Percentiles rank a stretch among this genome's conserved stretches.
Evolutionary conservation across 2,329 filamentous ascomycete species (phyloP).

Genomic region (Phialemonium atrogriseum): DNA sequence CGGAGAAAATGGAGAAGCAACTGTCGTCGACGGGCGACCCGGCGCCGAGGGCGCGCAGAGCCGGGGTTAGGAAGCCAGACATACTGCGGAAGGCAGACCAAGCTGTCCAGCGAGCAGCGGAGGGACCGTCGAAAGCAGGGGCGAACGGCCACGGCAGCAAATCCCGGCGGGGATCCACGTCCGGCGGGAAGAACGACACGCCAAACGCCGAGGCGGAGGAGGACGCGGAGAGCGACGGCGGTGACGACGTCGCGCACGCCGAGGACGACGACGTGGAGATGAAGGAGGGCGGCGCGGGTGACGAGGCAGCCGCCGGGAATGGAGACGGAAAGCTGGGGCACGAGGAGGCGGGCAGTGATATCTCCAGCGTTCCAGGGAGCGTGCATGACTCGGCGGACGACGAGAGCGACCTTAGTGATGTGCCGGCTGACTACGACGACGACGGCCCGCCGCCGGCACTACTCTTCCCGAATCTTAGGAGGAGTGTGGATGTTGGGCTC

Average conservation of each 20-base stretch:
- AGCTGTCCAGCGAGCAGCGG: conserved; percentile 41
- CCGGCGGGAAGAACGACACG: conserved; percentile 38
- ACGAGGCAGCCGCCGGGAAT: conserved; percentile 17
- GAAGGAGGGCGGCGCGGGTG: conserved; percentile 28
- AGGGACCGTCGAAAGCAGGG: conserved; percentile 33
- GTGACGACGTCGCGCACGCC: conserved; percentile 26
- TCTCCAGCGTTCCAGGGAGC: conserved; percentile 48
- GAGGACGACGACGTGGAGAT: conserved; percentile 34
- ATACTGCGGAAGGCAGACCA: conserved; percentile 55
- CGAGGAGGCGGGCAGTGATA: conserved; percentile 18
- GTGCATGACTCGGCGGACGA: conserved; percentile 59
- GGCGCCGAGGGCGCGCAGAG: conserved; percentile 27
- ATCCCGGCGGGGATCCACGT: conserved; percentile 41
- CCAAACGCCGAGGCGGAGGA: conserved; percentile 22
- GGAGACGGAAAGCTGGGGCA: conserved; percentile 21
- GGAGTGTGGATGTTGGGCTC: conserved; percentile 23
- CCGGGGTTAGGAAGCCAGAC: conserved; percentile 46
- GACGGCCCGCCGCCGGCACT: conserved; percentile 45
- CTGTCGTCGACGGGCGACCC: conserved; percentile 23
- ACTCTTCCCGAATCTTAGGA: conserved; percentile 42
- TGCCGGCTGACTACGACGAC: conserved; percentile 49
- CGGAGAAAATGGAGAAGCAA: conserved; percentile 29
- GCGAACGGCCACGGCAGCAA: conserved; percentile 32
- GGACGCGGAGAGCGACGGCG: conserved; percentile 26
- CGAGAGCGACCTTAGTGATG: conserved; percentile 62